These are phyloP conservation scores for Acacia pycnantha DNA, from an alignment of 331 rosid species.

Conservation along the genomic window DNA sequence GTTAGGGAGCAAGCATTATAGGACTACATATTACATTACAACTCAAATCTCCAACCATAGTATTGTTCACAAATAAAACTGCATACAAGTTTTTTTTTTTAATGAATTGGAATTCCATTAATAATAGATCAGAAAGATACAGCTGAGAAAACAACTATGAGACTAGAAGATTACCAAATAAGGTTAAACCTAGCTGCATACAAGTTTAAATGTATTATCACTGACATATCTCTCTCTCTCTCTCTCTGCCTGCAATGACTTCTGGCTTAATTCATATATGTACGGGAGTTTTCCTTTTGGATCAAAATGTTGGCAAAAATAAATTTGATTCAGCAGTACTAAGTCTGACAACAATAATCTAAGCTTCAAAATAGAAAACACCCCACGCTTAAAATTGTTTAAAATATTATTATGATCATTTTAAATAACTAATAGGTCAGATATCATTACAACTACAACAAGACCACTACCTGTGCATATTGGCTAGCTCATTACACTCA, in stretches of 20 bases:
- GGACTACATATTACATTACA: not conserved
- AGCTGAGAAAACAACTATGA: no score
- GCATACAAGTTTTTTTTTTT: constrained; percentile 7
- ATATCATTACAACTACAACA: not conserved
- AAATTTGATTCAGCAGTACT: not conserved
- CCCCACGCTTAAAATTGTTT: no score
- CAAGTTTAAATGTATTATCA: not conserved
- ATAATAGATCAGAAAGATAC: no score
- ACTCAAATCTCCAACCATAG: not conserved
- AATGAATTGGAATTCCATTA: no score
- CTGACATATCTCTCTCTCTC: not conserved
- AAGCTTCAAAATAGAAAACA: no score
- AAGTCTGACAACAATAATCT: not conserved
- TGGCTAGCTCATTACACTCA: not conserved
- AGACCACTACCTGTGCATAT: not conserved
- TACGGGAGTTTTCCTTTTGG: not conserved
- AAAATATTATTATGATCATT: no score
- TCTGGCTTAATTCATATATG: not conserved
- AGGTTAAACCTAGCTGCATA: no score
- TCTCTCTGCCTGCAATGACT: not conserved
- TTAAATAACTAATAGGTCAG: no score
- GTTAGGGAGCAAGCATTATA: not conserved
- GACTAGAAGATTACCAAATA: no score
- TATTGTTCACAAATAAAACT: constrained; percentile 16
- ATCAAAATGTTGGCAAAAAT: not conserved